These are phyloP conservation scores for Saturnispora sanitii DNA, from an alignment of 805 yeast species.

Conservation along the genomic window DNA sequence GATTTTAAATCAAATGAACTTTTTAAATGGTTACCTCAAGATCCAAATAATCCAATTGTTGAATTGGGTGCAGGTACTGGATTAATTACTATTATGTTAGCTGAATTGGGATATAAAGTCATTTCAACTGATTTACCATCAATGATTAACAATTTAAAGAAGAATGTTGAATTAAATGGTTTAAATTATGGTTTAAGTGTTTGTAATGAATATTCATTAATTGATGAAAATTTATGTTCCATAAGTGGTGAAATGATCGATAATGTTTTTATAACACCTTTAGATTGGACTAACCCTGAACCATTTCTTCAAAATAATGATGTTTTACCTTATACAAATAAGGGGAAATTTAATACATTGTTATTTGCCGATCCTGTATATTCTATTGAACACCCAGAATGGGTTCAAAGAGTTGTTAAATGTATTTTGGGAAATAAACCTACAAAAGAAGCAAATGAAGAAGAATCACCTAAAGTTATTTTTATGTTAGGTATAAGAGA, in stretches of 20 bases:
- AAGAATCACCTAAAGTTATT: constrained; percentile 36
- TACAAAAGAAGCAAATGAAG: constrained; percentile 14
- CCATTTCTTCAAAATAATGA: constrained; percentile 17
- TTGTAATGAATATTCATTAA: not conserved
- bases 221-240: not conserved
- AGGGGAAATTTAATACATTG: constrained; percentile 41
- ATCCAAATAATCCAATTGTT: constrained; percentile 29
- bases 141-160: constrained; percentile 56
- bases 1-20: constrained; percentile 1
- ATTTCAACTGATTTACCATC: constrained; percentile 70
- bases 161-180: constrained; percentile 49
- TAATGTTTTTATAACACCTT: constrained; percentile 11
- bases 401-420: constrained; percentile 54
- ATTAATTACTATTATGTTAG: constrained; percentile 66
- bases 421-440: too few species aligned
- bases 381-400: constrained; percentile 67
- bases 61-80: constrained; percentile 98
- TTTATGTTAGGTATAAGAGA: constrained; percentile 70
- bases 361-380: constrained; percentile 85
- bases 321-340: constrained; percentile 12
- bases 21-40: not conserved
- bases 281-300: constrained; percentile 73
- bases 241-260: constrained; percentile 26
- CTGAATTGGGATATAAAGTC: constrained; percentile 39
- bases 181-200: constrained; percentile 14